Evolutionary conservation across 106 monocot genomes (phyloP), one percentile per base, ranked within the genome.

Genomic region (Hemerocallis citrina): DNA sequence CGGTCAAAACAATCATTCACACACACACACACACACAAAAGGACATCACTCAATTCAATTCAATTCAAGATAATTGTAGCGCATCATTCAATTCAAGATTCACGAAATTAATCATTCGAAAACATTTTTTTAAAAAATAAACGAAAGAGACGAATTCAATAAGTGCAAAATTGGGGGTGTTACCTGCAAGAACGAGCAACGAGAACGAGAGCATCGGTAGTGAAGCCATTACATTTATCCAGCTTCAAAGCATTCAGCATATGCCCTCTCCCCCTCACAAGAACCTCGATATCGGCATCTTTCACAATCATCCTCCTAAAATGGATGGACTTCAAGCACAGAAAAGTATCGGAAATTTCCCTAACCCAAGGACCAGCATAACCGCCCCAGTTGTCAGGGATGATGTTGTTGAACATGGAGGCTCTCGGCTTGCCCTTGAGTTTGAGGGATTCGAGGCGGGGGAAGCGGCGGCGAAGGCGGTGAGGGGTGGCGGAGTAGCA

Each of bases 371-470:
- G 91, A 6, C 74, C 55, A 7, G 81, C 95, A 29, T 85, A 84
- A 0, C 95, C 95, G 2, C 95, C 95, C 95, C 95, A 96, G 59
- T 87, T 84, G 48, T 87, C 83, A n/a, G 95, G 84, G 39, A 96
- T 91, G 32, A 96, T 76, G 69, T 96, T 87, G 58, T 71, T 77
- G 74, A 87, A 96, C 95, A 96, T 96, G 28, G 95, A 77, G 2
- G 95, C 95, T 19, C 95, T 56, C 0, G 95, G 95, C 72, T 96
- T 96, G 12, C 87, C 90, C 70, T 96, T 96, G 66, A 96, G 68
- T 66, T 82, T 87, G 38, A 96, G 80, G 13, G 91, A 91, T 61
- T 86, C 81, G 9, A 96, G 68, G 9, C 70, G 25, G 63, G 90
- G 90, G 69, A 96, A 96, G 28, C 95, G 67, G 31, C 72, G 61